Evolutionary conservation across 345 rosid species (phyloP).

Genomic region (Euclidium syriacum): DNA sequence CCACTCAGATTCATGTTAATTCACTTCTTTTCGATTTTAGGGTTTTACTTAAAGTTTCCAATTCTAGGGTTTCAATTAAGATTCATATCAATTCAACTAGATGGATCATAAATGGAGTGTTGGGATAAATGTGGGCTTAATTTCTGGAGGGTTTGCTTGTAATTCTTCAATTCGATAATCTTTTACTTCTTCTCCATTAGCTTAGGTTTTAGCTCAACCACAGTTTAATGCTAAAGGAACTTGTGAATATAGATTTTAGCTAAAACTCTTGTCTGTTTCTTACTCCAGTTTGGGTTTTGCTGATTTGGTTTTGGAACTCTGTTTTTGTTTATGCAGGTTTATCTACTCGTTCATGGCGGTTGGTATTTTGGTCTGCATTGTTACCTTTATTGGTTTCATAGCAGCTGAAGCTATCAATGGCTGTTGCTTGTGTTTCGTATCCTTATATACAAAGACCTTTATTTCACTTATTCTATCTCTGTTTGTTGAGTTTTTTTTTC

Average conservation of each 20-base stretch:
- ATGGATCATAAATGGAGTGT: background rate
- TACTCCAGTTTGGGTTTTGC: background rate
- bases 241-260: background rate
- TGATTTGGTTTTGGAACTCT: background rate
- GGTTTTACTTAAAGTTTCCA: background rate
- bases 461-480: background rate
- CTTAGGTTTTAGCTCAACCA: too few species aligned
- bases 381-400: conserved; percentile 75
- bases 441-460: conserved; percentile 33
- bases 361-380: conserved; percentile 67
- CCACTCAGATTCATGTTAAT: background rate
- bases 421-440: conserved; percentile 95
- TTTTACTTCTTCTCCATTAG: too few species aligned
- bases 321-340: conserved; percentile 59
- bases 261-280: background rate
- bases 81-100: background rate
- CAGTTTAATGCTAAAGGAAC: background rate
- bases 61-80: background rate
- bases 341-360: conserved; percentile 90
- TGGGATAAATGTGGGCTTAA: background rate
- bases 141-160: background rate
- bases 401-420: conserved; percentile 84
- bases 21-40: background rate
- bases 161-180: background rate
- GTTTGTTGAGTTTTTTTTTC: too few species aligned